These are phyloP conservation scores for Stemphylium vesicarium DNA, from an alignment of 2,329 filamentous ascomycete genomes.

Conservation along the genomic window DNA sequence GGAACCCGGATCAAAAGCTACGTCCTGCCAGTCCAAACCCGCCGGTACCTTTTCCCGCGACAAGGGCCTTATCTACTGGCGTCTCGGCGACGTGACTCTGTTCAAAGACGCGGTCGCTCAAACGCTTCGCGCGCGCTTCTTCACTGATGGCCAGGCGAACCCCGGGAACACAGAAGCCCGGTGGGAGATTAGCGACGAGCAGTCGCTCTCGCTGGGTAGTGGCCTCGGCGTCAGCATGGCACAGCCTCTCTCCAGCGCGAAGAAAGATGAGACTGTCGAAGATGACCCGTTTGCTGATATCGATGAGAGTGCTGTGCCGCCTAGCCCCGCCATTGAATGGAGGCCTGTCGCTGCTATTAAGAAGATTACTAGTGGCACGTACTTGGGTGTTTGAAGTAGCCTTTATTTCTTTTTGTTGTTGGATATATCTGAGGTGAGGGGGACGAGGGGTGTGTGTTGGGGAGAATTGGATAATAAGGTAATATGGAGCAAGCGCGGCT, in stretches of 20 bases:
- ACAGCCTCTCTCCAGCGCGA: constrained; percentile 47
- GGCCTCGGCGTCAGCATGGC: constrained; percentile 65
- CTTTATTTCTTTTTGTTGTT: neutral
- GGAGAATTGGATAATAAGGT: too few relatives aligned
- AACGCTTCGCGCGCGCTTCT: constrained; percentile 83
- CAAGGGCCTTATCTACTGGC: constrained; percentile 80
- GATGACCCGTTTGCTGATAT: constrained; percentile 77
- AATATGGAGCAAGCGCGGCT: too few relatives aligned
- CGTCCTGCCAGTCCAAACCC: constrained; percentile 77
- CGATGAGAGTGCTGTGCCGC: constrained; percentile 43
- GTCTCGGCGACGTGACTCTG: constrained; percentile 74
- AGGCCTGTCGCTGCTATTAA: constrained; percentile 45
- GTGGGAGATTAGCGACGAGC: constrained; percentile 71
- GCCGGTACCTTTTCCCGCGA: constrained; percentile 80
- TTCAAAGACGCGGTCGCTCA: constrained; percentile 64
- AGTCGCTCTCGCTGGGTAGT: constrained; percentile 59
- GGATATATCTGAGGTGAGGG: neutral
- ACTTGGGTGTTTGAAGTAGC: constrained; percentile 38
- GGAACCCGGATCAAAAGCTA: constrained; percentile 66
- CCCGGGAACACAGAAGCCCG: constrained; percentile 81
- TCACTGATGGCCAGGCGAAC: constrained; percentile 73
- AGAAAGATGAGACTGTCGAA: constrained; percentile 45
- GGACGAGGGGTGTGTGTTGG: neutral
- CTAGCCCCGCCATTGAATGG: constrained; percentile 38
- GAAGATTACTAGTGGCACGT: constrained; percentile 48